Conservation (phyloP, 768 basidiomycete species). For the Rhizopogon vesiculosus region DNA sequence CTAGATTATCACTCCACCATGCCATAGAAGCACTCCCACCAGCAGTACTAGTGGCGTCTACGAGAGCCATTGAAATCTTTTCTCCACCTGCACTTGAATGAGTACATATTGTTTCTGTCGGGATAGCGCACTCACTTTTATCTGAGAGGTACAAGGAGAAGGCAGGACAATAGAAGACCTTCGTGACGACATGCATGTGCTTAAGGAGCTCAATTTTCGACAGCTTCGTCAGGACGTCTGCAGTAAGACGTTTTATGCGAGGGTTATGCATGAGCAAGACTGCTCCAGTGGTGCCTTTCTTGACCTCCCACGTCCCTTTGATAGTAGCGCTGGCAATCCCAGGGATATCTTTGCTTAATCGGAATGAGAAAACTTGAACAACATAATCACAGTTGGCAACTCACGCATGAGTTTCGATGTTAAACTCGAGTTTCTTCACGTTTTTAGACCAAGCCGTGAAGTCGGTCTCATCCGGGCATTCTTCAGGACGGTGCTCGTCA, state of each 20-base stretch:
- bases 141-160: neutral
- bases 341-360: neutral
- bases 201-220: neutral
- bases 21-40: neutral
- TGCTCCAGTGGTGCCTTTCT: neutral
- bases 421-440: neutral
- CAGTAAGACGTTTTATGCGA: neutral
- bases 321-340: neutral
- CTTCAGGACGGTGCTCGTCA: neutral
- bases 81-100: neutral
- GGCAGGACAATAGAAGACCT: neutral
- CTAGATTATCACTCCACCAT: neutral
- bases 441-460: neutral
- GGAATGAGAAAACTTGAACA: too few species aligned
- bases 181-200: neutral
- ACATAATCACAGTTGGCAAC: neutral
- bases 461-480: neutral
- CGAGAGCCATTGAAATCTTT: neutral
- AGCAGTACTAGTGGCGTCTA: neutral
- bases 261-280: neutral
- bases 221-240: neutral
- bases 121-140: neutral
- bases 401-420: neutral
- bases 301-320: neutral
- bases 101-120: neutral